Evolutionary conservation across 352 stramenopile species (phyloP).

Genomic region (Peronospora destructor): DNA sequence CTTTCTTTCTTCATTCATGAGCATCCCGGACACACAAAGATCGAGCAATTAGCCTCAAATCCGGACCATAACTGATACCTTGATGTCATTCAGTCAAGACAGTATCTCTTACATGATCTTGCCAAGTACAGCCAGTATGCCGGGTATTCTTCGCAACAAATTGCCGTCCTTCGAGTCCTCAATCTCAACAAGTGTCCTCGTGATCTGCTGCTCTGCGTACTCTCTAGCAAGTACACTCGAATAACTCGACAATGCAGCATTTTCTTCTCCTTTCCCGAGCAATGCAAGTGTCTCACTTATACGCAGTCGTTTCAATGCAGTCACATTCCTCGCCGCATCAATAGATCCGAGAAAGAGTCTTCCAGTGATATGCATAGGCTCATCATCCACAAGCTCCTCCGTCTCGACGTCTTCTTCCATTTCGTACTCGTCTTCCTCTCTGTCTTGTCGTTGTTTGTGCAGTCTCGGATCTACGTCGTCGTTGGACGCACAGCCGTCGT

Average conservation of each 20-base stretch:
- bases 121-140: conserved; percentile 32
- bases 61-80: not conserved
- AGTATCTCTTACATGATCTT: conserved; percentile 27
- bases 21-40: not conserved
- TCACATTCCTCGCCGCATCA: conserved; percentile 49
- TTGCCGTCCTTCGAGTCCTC: conserved; percentile 51
- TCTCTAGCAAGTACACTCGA: not conserved
- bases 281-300: conserved; percentile 43
- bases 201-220: conserved; percentile 8
- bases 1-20: conserved; percentile 23
- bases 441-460: conserved; percentile 1
- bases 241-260: conserved; percentile 7
- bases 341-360: conserved; percentile 60
- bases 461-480: conserved; percentile 6
- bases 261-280: conserved; percentile 27
- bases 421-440: conserved; percentile 20
- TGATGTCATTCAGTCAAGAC: not conserved
- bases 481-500: not conserved
- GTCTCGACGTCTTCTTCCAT: conserved; percentile 47
- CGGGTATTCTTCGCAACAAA: conserved; percentile 39
- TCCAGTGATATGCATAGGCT: conserved; percentile 41
- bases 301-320: conserved; percentile 26
- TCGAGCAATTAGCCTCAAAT: not conserved
- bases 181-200: conserved; percentile 29
- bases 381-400: conserved; percentile 52